Base-by-base conservation (phyloP, 1,139 yeast species). In the Candida tropicalis region DNA sequence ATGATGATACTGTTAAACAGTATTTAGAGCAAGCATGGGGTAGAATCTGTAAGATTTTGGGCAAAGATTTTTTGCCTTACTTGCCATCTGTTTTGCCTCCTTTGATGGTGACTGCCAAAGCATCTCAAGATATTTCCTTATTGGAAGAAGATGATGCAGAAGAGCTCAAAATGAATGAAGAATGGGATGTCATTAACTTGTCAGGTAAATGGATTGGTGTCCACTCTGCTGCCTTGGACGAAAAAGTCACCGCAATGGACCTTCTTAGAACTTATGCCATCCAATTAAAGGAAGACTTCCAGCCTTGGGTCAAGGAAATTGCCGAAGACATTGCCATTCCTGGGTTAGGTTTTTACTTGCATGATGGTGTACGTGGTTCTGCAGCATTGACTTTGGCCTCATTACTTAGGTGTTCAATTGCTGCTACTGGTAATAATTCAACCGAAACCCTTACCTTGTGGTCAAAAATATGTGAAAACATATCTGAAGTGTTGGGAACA, bases 21-120 rank as follows among this genome's bases (percentile, higher is more conserved):
- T 91, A 89, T 57, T 75, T 93, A 53, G 96, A 90, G 54, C 96
- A 89, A 63, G 97, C 96, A 39, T 93, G 99, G 99, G 91, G 95
- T 43, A 81, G 99, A 58, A 76, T 93, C 41, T 93, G 99, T 60
- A 79, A 87, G 55, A 80, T 93, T 39, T 75, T 91, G 45, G 96
- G 97, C 22, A 78, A 77, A 47, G 96, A 89, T 42, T 93, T 93
- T 63, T 66, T 88, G 49, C 97, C 96, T n/a, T 85, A 82, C 53
- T 73, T 93, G 47, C 88, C 90, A 27, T 80, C 82, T n/a, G 97
- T 93, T 29, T 77, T 93, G 62, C 98, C 98, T 16, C 93, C 97
- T 11, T 70, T 93, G 47, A 65, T 93, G 46, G 78, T 76, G 44
- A 85, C 93, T 27, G 99, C 97, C 5, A 88, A 84, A 58, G 91